Evolutionary conservation across 768 basidiomycete genomes (phyloP), one percentile per base, ranked within the genome.

Genomic region (Lactarius vividus): DNA sequence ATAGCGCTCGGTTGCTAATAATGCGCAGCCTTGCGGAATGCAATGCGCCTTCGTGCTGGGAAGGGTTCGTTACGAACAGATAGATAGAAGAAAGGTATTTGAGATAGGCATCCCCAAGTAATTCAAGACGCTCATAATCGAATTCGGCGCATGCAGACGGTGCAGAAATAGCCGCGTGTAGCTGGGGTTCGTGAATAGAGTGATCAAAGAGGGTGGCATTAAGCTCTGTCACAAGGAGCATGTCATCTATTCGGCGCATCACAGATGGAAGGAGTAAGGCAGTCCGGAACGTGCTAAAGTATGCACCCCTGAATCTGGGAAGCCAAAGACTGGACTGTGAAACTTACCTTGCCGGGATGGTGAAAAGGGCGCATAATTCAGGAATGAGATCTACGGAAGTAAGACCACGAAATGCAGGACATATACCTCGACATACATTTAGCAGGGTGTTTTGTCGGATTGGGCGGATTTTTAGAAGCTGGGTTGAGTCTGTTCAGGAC

Each of bases 101-200:
- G 67, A 96, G 78, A 74, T 91, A 91, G 28, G 91, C 85, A 75
- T 95, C 94, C 35, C 93, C 93, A 18, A 94, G 81, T 58, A 94
- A 80, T 74, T 94, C 94, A 55, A 94, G 77, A 40, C 93, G 85
- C 76, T 96, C 91, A 75, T 95, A 95, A 77, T 95, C 83, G 65
- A 82, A 81, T 69, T 89, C 91, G 56, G 84, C 80, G 35, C 84
- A 83, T 39, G 86, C 86, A 10, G 90, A 86, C 9, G 89, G 88
- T 0, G 91, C 79, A 67, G 86, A 87, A 46, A 92, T 78, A 11
- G 94, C 91, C 44, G 81, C 78, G 57, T 86, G 81, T 46, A 95
- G 77, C 28, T 84, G 78, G 33, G 82, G 75, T 71, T 90, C 88
- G 18, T 80, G 75, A 53, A 95, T 82, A n/a, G 79, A 75, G 73